A percentile compares a stretch with the other conserved stretches of the same genome.
Conservation (phyloP, 805 yeast genomes). For the Schwanniomyces sp. region DNA sequence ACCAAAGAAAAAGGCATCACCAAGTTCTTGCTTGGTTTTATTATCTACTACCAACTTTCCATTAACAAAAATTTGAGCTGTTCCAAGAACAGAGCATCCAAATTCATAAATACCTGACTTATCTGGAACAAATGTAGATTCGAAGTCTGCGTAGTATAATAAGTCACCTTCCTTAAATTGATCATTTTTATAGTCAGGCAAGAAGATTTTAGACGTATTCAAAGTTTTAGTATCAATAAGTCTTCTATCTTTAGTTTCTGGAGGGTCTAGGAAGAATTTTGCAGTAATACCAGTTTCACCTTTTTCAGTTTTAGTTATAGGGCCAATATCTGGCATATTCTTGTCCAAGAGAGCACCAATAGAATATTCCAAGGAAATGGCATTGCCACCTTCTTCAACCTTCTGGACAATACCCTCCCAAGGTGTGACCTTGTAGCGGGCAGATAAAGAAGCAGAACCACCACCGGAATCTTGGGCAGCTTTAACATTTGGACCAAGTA, state of each 20-base stretch:
- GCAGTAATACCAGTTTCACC: conserved; percentile 22
- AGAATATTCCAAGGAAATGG: conserved; percentile 21
- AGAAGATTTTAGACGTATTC: conserved; percentile 18
- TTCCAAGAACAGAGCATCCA: conserved; percentile 53
- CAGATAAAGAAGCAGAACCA: conserved; percentile 56
- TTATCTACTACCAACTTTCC: conserved; percentile 56
- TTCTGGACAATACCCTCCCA: conserved; percentile 44
- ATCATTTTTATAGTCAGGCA: conserved; percentile 21
- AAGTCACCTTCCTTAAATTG: conserved; percentile 16
- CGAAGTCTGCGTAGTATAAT: conserved; percentile 44
- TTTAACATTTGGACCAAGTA: conserved; percentile 63
- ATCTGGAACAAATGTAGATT: conserved; percentile 46
- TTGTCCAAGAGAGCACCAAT: conserved; percentile 33
- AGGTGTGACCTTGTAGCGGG: conserved; percentile 50
- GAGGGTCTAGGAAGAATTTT: conserved; percentile 15
- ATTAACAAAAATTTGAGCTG: conserved; percentile 55
- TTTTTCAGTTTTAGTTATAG: conserved; percentile 14
- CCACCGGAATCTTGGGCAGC: conserved; percentile 56
- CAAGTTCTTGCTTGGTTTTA: conserved; percentile 49
- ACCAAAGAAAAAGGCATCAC: conserved; percentile 50
- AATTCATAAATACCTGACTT: conserved; percentile 49
- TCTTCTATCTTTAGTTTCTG: conserved; percentile 13
- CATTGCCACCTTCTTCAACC: conserved; percentile 22
- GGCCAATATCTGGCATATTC: conserved; percentile 28
- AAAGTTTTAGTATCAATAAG: conserved; percentile 15